phyloP scores from a whole-genome alignment of 352 stramenopile species.

The Pythium vanterpoolii region DNA sequence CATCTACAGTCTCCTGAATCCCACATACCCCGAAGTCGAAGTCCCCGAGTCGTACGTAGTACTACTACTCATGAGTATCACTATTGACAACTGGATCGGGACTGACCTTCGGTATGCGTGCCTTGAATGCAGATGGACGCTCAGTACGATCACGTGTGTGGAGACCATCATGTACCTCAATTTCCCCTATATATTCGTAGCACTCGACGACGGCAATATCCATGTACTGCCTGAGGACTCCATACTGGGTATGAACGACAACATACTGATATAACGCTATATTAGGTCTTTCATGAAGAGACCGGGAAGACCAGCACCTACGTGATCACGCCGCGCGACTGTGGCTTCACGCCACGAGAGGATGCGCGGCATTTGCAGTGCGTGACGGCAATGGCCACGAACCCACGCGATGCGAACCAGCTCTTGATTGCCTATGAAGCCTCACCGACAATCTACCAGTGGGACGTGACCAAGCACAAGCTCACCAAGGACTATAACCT shows the following conservation, averaged over 20 bases:
- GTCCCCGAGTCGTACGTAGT: conserved; percentile 22
- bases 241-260: not conserved
- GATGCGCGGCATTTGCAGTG: conserved; percentile 25
- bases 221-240: conserved; percentile 30
- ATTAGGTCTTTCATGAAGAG: conserved; percentile 71
- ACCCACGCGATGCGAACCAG: conserved; percentile 61
- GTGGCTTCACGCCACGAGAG: conserved; percentile 26
- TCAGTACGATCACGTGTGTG: conserved; percentile 54
- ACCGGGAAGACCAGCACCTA: conserved; percentile 69
- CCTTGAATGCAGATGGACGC: conserved; percentile 45
- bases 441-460: conserved; percentile 44
- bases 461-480: conserved; percentile 69
- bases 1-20: conserved; percentile 46
- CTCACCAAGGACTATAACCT: conserved; percentile 31
- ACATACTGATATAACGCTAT: not conserved
- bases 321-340: conserved; percentile 47
- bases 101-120: not conserved
- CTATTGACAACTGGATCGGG: not conserved
- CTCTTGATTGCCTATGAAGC: conserved; percentile 63
- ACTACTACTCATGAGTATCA: not conserved
- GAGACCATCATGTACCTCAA: conserved; percentile 59
- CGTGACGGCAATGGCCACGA: conserved; percentile 47
- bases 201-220: conserved; percentile 62
- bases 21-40: conserved; percentile 18
- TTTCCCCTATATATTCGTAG: conserved; percentile 70